Percentiles rank a stretch among this genome's conserved stretches.
These are phyloP conservation scores for Coemansia sp. DNA, from an alignment of 371 early-diverging fungal species.

Conservation along the genomic window DNA sequence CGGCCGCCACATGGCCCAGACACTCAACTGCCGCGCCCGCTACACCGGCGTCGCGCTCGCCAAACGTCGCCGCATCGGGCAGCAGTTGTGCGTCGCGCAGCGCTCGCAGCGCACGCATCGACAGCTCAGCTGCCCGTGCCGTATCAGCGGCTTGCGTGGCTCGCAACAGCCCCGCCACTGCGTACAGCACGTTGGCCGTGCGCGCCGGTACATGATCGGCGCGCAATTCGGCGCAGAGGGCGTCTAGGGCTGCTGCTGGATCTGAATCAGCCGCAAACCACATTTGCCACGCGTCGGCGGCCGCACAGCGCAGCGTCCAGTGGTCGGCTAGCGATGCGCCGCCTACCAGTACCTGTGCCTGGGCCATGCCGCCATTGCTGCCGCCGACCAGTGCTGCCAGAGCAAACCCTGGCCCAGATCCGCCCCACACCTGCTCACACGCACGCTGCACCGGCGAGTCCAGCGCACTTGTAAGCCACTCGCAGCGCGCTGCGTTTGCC, in stretches of 20 bases:
- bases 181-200: conserved; percentile 23
- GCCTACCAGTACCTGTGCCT: conserved; percentile 10
- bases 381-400: conserved; percentile 20
- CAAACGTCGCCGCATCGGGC: neutral
- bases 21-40: conserved; percentile 34
- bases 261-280: conserved; percentile 12
- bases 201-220: conserved; percentile 25
- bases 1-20: conserved; percentile 8
- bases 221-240: neutral
- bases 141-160: conserved; percentile 11
- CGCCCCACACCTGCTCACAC: conserved; percentile 2
- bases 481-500: conserved; percentile 26
- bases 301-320: conserved; percentile 30
- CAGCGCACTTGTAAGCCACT: conserved; percentile 18
- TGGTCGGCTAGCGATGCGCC: conserved; percentile 20
- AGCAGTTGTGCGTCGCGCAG: conserved; percentile 3
- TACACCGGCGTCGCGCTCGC: conserved; percentile 9
- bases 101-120: conserved; percentile 4
- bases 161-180: conserved; percentile 19
- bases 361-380: neutral
- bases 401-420: conserved; percentile 13
- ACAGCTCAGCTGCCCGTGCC: conserved; percentile 19
- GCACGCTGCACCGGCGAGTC: conserved; percentile 9
- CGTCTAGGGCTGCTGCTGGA: neutral
- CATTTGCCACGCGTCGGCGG: conserved; percentile 30